Evolutionary conservation across 2,329 filamentous ascomycete genomes (phyloP), one percentile per base, ranked within the genome.

Genomic region (Triangularia setosa): DNA sequence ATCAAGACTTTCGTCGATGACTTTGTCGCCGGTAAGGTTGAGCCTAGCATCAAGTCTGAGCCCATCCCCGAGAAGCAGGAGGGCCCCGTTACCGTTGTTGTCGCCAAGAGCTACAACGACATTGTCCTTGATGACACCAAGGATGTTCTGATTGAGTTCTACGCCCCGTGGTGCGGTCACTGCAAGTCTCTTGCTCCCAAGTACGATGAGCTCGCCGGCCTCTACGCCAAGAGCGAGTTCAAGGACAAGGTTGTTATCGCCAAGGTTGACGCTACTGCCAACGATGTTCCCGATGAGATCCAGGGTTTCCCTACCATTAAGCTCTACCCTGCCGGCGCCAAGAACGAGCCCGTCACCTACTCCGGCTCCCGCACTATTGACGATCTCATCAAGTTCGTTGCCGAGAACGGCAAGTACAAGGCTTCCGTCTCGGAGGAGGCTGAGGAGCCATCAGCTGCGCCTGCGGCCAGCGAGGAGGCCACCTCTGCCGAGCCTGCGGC

Each of bases 231-330:
- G 87, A 83, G 90, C 82, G 89, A 91, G 72, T 90, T 88, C 80
- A 90, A 91, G 78, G 84, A 88, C 81, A 89, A 92, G 81, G 91
- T 99, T 65, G 84, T 95, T 73, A 91, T 99, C 75, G 95, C 93
- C 80, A 99, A 99, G 90, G 90, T 99, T 72, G 95, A 99, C 75
- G 95, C 95, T 65, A 99, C 95, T 68, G 80, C 82, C 81, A 99
- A 99, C 83, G 95, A 99, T 73, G 92, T 98, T 64, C 95, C 95
- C 64, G 94, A 98, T 79, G 92, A 97, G 82, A 92, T 99, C 75
- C 87, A 92, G 79, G 95, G 95, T 69, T 99, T 99, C 90, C 95
- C 95, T 64, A 99, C 95, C 78, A 97, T 99, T 87, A 98, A 98
- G 87, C 87, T 99, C 71, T 99, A 88, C 90, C 87, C 92, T 69